Conservation (phyloP, 177 flowering plant genomes). For the Vitis hybrid region DNA sequence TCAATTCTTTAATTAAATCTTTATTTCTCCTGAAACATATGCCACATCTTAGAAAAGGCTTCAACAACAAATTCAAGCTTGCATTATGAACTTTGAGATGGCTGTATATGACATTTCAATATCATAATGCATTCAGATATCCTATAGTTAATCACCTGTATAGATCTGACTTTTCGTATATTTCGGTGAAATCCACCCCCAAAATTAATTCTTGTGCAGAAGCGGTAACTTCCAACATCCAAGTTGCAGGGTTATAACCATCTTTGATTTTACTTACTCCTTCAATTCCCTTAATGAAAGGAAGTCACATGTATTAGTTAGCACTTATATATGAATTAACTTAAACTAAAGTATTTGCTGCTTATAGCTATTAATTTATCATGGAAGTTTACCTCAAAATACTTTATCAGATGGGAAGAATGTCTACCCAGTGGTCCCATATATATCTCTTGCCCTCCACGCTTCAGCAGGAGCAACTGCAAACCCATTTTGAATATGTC, state of each 20-base stretch:
- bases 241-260: conserved; percentile 41
- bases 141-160: conserved; percentile 22
- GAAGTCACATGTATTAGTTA: not conserved
- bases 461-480: conserved; percentile 23
- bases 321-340: not conserved
- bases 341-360: not conserved
- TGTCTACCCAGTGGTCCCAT: conserved; percentile 24
- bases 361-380: not conserved
- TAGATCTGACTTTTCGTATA: conserved; percentile 31
- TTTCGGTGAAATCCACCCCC: not conserved
- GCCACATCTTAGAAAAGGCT: not conserved
- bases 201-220: conserved; percentile 24
- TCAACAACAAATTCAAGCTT: no score
- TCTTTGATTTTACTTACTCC: conserved; percentile 28
- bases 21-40: conserved; percentile 37
- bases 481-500: not conserved
- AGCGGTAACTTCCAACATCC: conserved; percentile 37
- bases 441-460: conserved; percentile 26
- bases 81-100: not conserved
- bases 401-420: conserved; percentile 12
- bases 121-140: not conserved
- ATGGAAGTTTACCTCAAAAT: conserved; percentile 22
- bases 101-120: not conserved
- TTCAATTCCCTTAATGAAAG: conserved; percentile 13
- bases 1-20: conserved; percentile 25